Evolutionary conservation across 148 eudicot species (phyloP).

Genomic region (Cornus kousa): DNA sequence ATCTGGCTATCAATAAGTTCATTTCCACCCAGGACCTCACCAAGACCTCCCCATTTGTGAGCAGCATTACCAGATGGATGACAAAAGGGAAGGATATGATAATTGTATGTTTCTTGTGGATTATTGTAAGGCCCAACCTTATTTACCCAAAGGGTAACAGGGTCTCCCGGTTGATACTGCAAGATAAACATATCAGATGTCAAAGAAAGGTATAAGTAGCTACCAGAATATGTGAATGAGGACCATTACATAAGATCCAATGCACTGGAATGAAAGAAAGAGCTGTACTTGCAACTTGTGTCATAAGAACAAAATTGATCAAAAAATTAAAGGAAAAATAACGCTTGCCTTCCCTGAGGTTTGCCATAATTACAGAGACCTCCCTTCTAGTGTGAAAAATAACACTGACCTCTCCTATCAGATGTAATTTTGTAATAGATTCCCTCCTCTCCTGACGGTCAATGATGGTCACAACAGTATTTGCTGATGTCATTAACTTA

Average conservation of each 20-base stretch:
- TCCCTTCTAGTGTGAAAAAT: too few species aligned
- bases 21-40: slow-evolving; percentile 96
- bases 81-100: slow-evolving; percentile 91
- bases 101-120: slow-evolving; percentile 97
- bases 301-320: too few species aligned
- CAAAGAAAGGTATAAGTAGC: neutral
- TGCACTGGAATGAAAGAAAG: neutral
- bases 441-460: too few species aligned
- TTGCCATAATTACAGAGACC: too few species aligned
- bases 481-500: too few species aligned
- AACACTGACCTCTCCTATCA: too few species aligned
- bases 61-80: slow-evolving; percentile 56
- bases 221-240: neutral
- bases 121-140: slow-evolving; percentile 97
- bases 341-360: too few species aligned
- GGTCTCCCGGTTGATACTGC: slow-evolving; percentile 74
- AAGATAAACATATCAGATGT: slow-evolving; percentile 5
- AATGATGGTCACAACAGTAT: too few species aligned
- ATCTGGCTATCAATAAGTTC: slow-evolving; percentile 92
- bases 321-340: too few species aligned
- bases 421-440: too few species aligned
- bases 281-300: neutral
- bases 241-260: neutral
- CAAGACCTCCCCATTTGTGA: slow-evolving; percentile 98
- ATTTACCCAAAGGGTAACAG: slow-evolving; percentile 90